Base-by-base conservation (phyloP, 75 land plant genomes). In the Pseudotsuga menziesii region DNA sequence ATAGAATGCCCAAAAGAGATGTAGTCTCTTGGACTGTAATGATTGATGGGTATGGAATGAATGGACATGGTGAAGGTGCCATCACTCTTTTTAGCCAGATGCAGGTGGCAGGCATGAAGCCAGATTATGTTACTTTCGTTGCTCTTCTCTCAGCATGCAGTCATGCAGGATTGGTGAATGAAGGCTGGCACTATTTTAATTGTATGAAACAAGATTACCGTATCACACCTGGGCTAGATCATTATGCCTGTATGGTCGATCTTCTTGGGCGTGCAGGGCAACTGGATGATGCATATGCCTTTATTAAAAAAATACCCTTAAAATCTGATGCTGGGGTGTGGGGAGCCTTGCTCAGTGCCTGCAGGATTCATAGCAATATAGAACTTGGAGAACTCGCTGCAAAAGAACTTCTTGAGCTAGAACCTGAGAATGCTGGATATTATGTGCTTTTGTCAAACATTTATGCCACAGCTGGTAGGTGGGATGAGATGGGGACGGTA, bases 61-160 rank as follows among this genome's bases (percentile, higher is more conserved):
- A 79, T 74, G 80, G 78, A 26, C 36, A 57, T 56, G 35, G 59
- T 13, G 58, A 41, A 17, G 60, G 73, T 25, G 80, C 80, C 29
- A 73, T 79, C 39, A 17, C 27, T n/a, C 76, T 79, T 23, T 74
- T 79, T 35, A 15, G 56, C 54, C 52, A 57, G 58, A 78, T 78
- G 61, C 56, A 22, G 35, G 66, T 25, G 41, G 69, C 52, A 54
- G 88, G 89, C 1, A 66, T 87, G 72, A 73, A 58, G 25, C 89
- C 91, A 20, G 91, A 91, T 79, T 56, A 71, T 19, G 44, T 87
- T 13, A 83, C 76, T 3, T 83, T 91, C 62, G 82, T 91, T 58
- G 80, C 88, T 60, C 85, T 91, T 36, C 59, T 91, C 63, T 87
- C 91, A 22, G 94, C 91, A 4, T 91, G 94, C 63, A 90, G 92